Percentiles rank a stretch among this genome's conserved stretches.
phyloP scores from a whole-genome alignment of 345 rosid genomes.

The Populus tremula region DNA sequence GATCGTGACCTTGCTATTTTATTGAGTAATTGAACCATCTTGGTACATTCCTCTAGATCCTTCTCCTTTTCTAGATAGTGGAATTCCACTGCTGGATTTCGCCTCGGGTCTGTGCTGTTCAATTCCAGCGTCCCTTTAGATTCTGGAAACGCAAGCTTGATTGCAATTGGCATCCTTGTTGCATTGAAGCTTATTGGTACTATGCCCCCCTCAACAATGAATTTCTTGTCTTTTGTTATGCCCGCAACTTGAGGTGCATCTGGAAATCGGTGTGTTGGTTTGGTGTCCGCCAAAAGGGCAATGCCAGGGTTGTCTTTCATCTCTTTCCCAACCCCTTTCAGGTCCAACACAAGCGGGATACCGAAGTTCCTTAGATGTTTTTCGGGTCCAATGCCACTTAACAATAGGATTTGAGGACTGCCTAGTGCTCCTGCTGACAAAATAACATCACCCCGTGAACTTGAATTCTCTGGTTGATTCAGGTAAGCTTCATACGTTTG shows the following conservation, averaged over 20 bases:
- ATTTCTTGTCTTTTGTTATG: slow-evolving; percentile 45
- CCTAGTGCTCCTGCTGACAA: slow-evolving; percentile 74
- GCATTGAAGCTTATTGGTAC: slow-evolving; percentile 43
- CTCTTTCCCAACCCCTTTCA: slow-evolving; percentile 47
- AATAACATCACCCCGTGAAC: slow-evolving; percentile 51
- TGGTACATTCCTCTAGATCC: slow-evolving; percentile 50
- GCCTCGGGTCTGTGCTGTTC: slow-evolving; percentile 49
- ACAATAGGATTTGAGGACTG: slow-evolving; percentile 66
- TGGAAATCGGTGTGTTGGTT: slow-evolving; percentile 42
- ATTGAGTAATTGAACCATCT: slow-evolving; percentile 53
- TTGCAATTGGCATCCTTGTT: slow-evolving; percentile 53
- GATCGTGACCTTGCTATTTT: slow-evolving; percentile 54
- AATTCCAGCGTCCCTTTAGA: slow-evolving; percentile 65
- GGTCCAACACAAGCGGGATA: slow-evolving; percentile 39
- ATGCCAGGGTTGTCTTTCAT: slow-evolving; percentile 68
- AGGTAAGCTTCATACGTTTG: slow-evolving; percentile 52
- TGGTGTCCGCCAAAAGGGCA: slow-evolving; percentile 42
- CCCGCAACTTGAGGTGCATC: slow-evolving; percentile 72
- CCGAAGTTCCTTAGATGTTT: slow-evolving; percentile 44
- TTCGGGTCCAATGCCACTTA: slow-evolving; percentile 65
- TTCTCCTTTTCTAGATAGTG: slow-evolving; percentile 54
- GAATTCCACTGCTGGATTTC: slow-evolving; percentile 62
- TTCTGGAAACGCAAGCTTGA: slow-evolving; percentile 61
- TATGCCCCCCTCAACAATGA: slow-evolving; percentile 54
- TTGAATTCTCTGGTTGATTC: slow-evolving; percentile 31